A percentile compares a stretch with the other conserved stretches of the same genome.
phyloP scores from a whole-genome alignment of 106 monocot genomes.

The Dactylorhiza incarnata region DNA sequence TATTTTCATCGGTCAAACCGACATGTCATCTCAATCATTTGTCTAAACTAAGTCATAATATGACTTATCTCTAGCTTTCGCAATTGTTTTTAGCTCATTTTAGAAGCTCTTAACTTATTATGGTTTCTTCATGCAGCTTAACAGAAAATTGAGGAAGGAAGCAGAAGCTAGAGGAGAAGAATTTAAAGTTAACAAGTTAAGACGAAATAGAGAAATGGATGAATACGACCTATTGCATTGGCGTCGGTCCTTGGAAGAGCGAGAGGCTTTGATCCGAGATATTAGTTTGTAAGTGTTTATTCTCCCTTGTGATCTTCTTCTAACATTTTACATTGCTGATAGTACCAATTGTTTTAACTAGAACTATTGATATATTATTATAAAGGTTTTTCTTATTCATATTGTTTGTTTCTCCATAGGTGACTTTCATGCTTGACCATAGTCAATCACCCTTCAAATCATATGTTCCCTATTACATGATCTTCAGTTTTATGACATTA shows the following conservation, averaged over 20 bases:
- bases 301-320: not conserved
- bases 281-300: constrained; percentile 65
- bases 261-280: constrained; percentile 89
- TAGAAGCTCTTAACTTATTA: not conserved
- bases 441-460: not conserved
- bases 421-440: not conserved
- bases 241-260: constrained; percentile 84
- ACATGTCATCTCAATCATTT: not conserved
- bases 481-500: not conserved
- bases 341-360: not conserved
- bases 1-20: too few species aligned
- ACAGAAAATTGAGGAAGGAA: constrained; percentile 68
- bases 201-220: constrained; percentile 83
- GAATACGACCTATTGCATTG: constrained; percentile 88
- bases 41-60: not conserved
- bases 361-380: not conserved
- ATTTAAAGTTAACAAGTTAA: constrained; percentile 40
- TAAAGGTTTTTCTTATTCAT: not conserved
- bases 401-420: not conserved
- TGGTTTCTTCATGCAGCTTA: constrained; percentile 36
- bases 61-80: not conserved
- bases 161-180: constrained; percentile 72
- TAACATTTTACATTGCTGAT: not conserved
- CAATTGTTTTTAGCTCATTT: not conserved
- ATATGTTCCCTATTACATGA: not conserved